Evolutionary conservation across 2,329 filamentous ascomycete species (phyloP).

Genomic region (Arthrinium puccinioides): DNA sequence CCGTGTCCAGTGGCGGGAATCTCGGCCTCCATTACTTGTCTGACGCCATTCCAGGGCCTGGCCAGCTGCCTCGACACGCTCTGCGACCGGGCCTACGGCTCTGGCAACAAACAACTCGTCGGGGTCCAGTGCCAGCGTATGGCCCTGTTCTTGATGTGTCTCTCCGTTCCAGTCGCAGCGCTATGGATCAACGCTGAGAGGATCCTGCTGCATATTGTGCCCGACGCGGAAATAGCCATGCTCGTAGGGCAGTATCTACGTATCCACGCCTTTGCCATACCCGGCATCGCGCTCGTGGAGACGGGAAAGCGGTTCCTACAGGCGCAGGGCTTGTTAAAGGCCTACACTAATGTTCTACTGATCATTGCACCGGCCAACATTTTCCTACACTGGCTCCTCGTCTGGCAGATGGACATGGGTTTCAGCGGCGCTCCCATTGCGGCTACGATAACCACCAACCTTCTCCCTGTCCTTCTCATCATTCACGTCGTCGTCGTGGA

Average conservation of each 20-base stretch:
- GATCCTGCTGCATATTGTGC: slow-evolving; percentile 46
- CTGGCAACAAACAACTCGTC: slow-evolving; percentile 59
- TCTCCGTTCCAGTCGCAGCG: slow-evolving; percentile 65
- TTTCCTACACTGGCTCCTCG: slow-evolving; percentile 70
- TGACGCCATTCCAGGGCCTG: slow-evolving; percentile 52
- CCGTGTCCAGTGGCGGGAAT: slow-evolving; percentile 39
- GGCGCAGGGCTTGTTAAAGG: slow-evolving; percentile 73
- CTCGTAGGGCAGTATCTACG: slow-evolving; percentile 68
- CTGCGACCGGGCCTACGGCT: slow-evolving; percentile 66
- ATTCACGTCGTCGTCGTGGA: slow-evolving; percentile 69
- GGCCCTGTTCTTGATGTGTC: slow-evolving; percentile 66
- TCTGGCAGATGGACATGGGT: slow-evolving; percentile 56
- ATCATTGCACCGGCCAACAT: slow-evolving; percentile 72
- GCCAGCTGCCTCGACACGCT: slow-evolving; percentile 64
- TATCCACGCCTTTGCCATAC: slow-evolving; percentile 65
- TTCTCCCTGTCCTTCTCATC: slow-evolving; percentile 71
- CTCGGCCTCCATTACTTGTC: slow-evolving; percentile 52
- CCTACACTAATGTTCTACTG: slow-evolving; percentile 69
- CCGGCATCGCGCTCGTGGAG: slow-evolving; percentile 72
- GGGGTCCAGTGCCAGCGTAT: slow-evolving; percentile 77
- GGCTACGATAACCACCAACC: slow-evolving; percentile 68
- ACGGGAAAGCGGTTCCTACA: slow-evolving; percentile 74
- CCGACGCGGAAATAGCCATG: slow-evolving; percentile 51
- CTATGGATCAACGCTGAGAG: slow-evolving; percentile 64
- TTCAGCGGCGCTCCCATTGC: slow-evolving; percentile 80